These are phyloP conservation scores for Syzygium oleosum DNA, from an alignment of 345 rosid species.

Conservation along the genomic window DNA sequence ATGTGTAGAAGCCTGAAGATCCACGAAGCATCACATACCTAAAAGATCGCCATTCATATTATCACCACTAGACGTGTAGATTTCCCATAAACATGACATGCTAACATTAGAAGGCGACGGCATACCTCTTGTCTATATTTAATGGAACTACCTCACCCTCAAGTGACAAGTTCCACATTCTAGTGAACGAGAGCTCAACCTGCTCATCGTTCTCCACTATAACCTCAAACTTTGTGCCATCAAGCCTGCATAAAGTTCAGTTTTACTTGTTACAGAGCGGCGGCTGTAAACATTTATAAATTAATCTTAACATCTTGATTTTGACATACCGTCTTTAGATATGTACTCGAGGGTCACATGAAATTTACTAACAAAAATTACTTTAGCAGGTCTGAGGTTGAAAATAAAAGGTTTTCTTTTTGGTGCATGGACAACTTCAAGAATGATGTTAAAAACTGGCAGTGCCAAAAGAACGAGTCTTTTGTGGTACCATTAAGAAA, in stretches of 20 bases:
- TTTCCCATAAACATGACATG: background rate
- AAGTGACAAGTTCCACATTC: constrained; percentile 44
- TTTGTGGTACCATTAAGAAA: background rate
- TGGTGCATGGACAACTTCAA: background rate
- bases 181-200: constrained; percentile 52
- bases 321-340: background rate
- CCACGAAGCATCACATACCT: constrained; percentile 77
- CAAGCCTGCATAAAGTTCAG: constrained; percentile 21
- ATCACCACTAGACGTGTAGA: background rate
- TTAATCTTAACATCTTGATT: background rate
- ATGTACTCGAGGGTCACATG: background rate
- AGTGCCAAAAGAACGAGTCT: background rate
- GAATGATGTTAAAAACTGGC: background rate
- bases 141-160: constrained; percentile 39
- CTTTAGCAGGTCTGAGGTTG: background rate
- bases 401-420: background rate
- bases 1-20: constrained; percentile 76
- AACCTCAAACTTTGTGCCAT: constrained; percentile 24
- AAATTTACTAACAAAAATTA: background rate
- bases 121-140: constrained; percentile 59
- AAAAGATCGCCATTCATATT: background rate
- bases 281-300: background rate
- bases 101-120: background rate
- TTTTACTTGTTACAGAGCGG: background rate
- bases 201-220: constrained; percentile 41